Conservation (phyloP, 2,329 filamentous ascomycete species). For the Phaeosphaeria sp. region DNA sequence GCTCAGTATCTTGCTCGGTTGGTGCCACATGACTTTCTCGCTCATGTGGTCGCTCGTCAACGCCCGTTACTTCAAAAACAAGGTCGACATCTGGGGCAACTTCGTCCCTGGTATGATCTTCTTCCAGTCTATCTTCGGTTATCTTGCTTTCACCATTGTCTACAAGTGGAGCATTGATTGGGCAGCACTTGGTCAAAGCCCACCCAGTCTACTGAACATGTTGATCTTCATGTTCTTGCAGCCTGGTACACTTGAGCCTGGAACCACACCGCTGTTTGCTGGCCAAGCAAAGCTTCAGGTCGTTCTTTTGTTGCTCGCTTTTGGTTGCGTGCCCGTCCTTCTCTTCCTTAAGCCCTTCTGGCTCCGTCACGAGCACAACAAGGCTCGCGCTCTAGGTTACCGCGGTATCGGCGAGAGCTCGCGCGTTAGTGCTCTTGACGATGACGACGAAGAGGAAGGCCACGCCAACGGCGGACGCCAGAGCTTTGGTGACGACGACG, state of each 20-base stretch:
- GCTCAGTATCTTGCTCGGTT: slow-evolving; percentile 95
- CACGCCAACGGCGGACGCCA: slow-evolving; percentile 67
- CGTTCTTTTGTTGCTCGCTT: slow-evolving; percentile 78
- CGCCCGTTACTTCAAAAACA: slow-evolving; percentile 90
- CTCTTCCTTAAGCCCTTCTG: slow-evolving; percentile 96
- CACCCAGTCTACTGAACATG: slow-evolving; percentile 96
- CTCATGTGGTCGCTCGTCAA: slow-evolving; percentile 93
- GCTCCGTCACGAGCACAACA: slow-evolving; percentile 92
- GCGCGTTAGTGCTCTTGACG: slow-evolving; percentile 87
- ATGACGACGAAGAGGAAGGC: slow-evolving; percentile 74
- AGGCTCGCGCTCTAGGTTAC: slow-evolving; percentile 85
- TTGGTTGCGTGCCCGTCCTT: slow-evolving; percentile 86
- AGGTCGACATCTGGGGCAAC: slow-evolving; percentile 96
- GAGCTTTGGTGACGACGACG: slow-evolving; percentile 76
- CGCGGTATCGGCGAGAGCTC: slow-evolving; percentile 89
- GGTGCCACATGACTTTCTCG: slow-evolving; percentile 99
- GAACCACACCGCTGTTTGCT: slow-evolving; percentile 68
- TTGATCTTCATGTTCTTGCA: slow-evolving; percentile 99
- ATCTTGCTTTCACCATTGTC: slow-evolving; percentile 89
- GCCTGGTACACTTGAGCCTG: slow-evolving; percentile 76
- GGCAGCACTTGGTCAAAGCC: slow-evolving; percentile 69
- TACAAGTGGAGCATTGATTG: slow-evolving; percentile 98
- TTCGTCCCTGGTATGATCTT: slow-evolving; percentile 99
- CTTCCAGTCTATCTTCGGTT: slow-evolving; percentile 98
- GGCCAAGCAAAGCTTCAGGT: slow-evolving; percentile 81